phyloP scores from a whole-genome alignment of 2,329 filamentous ascomycete species.

The Trichoderma citrinoviride region DNA sequence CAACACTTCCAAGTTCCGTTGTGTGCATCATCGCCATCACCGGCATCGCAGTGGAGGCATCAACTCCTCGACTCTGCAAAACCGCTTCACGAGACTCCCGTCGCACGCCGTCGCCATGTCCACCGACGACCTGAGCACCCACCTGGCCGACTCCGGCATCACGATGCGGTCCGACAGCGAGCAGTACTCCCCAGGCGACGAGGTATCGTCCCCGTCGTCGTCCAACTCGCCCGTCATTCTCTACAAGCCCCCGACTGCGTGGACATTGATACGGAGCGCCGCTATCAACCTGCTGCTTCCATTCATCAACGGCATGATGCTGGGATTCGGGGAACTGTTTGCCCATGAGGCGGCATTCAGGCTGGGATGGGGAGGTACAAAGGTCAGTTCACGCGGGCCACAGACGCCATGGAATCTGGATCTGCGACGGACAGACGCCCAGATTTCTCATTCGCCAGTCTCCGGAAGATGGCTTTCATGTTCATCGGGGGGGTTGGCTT shows the following conservation, averaged over 20 bases:
- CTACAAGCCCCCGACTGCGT: conserved; percentile 84
- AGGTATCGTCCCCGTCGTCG: conserved; percentile 60
- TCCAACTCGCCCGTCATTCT: conserved; percentile 71
- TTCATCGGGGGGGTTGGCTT: neutral
- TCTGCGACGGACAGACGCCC: conserved; percentile 10
- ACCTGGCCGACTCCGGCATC: conserved; percentile 68
- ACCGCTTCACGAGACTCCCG: neutral
- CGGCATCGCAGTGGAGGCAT: neutral
- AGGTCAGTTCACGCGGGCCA: conserved; percentile 53
- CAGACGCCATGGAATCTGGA: neutral
- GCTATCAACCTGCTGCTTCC: conserved; percentile 95
- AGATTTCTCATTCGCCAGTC: neutral
- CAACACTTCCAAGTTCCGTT: neutral
- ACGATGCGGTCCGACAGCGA: conserved; percentile 82
- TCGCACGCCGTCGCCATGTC: conserved; percentile 45
- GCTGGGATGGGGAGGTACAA: conserved; percentile 89
- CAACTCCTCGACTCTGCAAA: neutral
- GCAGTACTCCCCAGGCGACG: conserved; percentile 69
- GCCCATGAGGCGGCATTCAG: conserved; percentile 93
- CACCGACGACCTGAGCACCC: conserved; percentile 50
- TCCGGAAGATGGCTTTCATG: too few species aligned
- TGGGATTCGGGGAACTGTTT: conserved; percentile 95
- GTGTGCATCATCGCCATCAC: conserved; percentile 2
- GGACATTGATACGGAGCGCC: conserved; percentile 79
- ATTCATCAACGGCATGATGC: conserved; percentile 97